A percentile compares a stretch with the other conserved stretches of the same genome.
Conservation (phyloP, 1,284 basidiomycete genomes). For the Mrakiaceae sp. region DNA sequence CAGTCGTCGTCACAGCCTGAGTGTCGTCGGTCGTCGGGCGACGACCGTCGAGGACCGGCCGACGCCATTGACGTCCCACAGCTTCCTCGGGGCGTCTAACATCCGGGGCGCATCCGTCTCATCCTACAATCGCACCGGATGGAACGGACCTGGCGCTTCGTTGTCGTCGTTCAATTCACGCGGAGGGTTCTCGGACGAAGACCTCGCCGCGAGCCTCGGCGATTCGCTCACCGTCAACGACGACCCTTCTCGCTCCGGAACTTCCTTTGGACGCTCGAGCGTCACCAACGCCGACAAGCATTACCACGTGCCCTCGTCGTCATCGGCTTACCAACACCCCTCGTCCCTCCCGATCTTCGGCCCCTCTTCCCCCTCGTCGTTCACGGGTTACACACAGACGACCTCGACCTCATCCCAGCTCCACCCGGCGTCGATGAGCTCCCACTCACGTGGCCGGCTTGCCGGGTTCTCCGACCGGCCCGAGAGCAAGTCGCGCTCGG, state of each 20-base stretch:
- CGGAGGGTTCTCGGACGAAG: constrained; percentile 56
- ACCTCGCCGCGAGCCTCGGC: constrained; percentile 54
- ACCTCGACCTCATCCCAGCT: too few relatives aligned
- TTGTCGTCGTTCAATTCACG: not conserved
- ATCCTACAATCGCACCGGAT: too few relatives aligned
- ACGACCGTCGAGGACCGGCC: constrained; percentile 32
- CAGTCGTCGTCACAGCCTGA: constrained; percentile 44
- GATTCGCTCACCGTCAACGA: constrained; percentile 52
- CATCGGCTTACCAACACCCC: constrained; percentile 41
- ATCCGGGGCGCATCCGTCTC: too few relatives aligned
- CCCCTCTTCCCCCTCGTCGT: constrained; percentile 11
- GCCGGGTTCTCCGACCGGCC: not conserved
- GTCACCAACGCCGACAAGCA: constrained; percentile 17
- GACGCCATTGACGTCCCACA: too few relatives aligned
- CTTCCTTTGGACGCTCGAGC: constrained; percentile 19
- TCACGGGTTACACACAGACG: not conserved
- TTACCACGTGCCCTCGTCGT: constrained; percentile 15
- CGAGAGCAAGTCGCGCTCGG: not conserved
- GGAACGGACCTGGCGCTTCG: too few relatives aligned
- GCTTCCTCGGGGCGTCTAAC: too few relatives aligned
- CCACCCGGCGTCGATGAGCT: too few relatives aligned
- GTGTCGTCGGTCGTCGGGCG: constrained; percentile 60
- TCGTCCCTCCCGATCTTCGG: constrained; percentile 54
- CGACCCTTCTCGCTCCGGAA: constrained; percentile 6
- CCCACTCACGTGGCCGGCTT: too few relatives aligned